phyloP scores from a whole-genome alignment of 371 early-diverging fungal species.

The Dichotomocladium elegans region DNA sequence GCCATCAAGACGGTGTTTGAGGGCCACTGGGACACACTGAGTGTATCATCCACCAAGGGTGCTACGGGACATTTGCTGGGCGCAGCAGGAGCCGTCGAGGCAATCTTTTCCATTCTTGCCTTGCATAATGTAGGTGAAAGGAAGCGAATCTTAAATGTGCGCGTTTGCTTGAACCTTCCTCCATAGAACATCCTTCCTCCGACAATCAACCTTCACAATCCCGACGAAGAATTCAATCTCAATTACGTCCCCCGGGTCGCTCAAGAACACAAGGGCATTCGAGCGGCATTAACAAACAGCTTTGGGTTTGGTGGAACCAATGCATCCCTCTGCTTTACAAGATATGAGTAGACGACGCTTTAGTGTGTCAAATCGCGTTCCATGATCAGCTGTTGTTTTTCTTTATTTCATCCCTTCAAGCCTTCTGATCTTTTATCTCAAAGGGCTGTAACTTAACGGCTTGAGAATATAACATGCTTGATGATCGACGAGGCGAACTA shows the following conservation, averaged over 20 bases:
- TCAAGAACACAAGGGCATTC: conserved; percentile 54
- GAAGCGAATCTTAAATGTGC: too few species aligned
- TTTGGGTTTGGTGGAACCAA: conserved; percentile 98
- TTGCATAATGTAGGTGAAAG: conserved; percentile 59
- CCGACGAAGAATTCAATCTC: conserved; percentile 64
- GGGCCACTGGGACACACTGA: conserved; percentile 46
- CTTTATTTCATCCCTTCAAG: too few species aligned
- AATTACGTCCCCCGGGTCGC: conserved; percentile 73
- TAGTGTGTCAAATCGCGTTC: too few species aligned
- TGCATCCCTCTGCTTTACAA: conserved; percentile 75
- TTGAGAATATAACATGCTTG: conserved; percentile 84
- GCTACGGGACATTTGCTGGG: conserved; percentile 92
- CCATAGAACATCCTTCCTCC: conserved; percentile 74
- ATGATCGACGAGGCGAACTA: conserved; percentile 75
- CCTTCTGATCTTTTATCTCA: conserved; percentile 44
- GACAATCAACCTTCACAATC: conserved; percentile 74
- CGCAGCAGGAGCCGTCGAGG: conserved; percentile 94
- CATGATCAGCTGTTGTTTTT: too few species aligned
- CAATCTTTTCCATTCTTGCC: conserved; percentile 82
- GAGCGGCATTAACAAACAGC: conserved; percentile 82
- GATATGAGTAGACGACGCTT: conserved; percentile 19
- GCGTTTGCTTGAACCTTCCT: not conserved
- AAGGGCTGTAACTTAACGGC: conserved; percentile 77
- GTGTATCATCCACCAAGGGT: conserved; percentile 89
- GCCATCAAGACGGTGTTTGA: conserved; percentile 81